Percentiles rank a stretch among this genome's conserved stretches.
Evolutionary conservation across 2,329 filamentous ascomycete species (phyloP).

Genomic region (Colletotrichum godetiae): DNA sequence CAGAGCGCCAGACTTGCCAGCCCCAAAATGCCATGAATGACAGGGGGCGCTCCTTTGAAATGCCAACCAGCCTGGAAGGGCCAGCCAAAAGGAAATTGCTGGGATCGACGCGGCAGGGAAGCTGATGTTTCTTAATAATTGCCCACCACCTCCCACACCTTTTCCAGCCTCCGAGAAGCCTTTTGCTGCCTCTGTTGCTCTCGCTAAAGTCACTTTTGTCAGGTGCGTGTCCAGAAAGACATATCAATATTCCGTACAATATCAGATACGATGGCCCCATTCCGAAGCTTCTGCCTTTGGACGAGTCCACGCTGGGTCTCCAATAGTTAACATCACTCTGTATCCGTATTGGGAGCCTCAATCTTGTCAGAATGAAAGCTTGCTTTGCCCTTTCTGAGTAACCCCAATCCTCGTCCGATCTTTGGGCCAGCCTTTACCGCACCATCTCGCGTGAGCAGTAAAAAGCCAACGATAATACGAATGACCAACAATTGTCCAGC

Average conservation of each 20-base stretch:
- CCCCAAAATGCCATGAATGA: conserved; percentile 20
- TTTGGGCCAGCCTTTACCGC: too few relatives aligned
- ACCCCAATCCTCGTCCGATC: too few relatives aligned
- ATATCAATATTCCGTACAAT: background rate
- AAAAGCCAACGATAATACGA: background rate
- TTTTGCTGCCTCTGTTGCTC: conserved; percentile 15
- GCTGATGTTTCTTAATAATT: conserved; percentile 31
- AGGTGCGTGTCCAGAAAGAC: background rate
- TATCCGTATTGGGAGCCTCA: too few relatives aligned
- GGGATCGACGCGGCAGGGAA: conserved; percentile 31
- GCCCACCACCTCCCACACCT: conserved; percentile 16
- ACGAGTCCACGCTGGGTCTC: background rate
- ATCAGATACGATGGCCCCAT: conserved; percentile 4
- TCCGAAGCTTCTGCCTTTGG: background rate
- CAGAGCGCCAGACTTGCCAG: background rate
- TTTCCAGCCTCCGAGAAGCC: conserved; percentile 21
- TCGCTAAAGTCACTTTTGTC: background rate
- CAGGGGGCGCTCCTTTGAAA: background rate
- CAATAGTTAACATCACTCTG: background rate
- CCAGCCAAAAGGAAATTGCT: conserved; percentile 27
- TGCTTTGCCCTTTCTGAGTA: too few relatives aligned
- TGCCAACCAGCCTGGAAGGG: background rate
- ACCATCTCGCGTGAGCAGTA: background rate
- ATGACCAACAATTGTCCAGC: background rate
- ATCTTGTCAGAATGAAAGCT: too few relatives aligned